phyloP scores from a whole-genome alignment of 1,284 basidiomycete species.

The Neolentinus lepideus region DNA sequence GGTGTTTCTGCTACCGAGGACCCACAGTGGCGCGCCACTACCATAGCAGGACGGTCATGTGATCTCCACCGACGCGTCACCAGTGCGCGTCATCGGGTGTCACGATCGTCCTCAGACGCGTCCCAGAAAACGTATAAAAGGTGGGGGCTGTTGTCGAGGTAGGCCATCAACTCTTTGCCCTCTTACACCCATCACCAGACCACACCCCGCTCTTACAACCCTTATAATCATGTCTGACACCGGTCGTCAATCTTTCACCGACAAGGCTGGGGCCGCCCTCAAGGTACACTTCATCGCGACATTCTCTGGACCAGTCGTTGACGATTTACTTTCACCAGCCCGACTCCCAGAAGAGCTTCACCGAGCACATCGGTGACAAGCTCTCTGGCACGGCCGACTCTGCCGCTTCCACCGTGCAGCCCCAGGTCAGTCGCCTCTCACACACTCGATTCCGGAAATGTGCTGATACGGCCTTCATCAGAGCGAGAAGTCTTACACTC shows the following conservation, averaged over 20 bases:
- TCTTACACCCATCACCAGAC: background rate
- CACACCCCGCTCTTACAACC: background rate
- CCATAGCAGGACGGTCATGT: background rate
- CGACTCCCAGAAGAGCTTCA: constrained; percentile 28
- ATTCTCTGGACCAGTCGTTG: background rate
- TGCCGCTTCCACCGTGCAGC: constrained; percentile 25
- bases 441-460: background rate
- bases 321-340: constrained; percentile 12
- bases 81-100: background rate
- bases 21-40: background rate
- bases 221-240: constrained; percentile 19
- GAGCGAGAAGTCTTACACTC: constrained; percentile 42
- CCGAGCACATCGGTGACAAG: constrained; percentile 28
- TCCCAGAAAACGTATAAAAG: background rate
- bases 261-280: constrained; percentile 28
- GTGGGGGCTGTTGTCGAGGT: background rate
- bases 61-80: background rate
- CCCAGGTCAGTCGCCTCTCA: constrained; percentile 19
- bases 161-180: background rate
- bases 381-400: constrained; percentile 27
- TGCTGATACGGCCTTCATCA: constrained; percentile 3
- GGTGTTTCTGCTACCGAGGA: background rate
- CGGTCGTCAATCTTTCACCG: constrained; percentile 33
- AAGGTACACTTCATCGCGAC: constrained; percentile 21
- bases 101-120: background rate